Percentiles rank a stretch among this genome's conserved stretches.
phyloP scores from a whole-genome alignment of 2,329 filamentous ascomycete genomes.

The Acephala macrosclerotiorum region DNA sequence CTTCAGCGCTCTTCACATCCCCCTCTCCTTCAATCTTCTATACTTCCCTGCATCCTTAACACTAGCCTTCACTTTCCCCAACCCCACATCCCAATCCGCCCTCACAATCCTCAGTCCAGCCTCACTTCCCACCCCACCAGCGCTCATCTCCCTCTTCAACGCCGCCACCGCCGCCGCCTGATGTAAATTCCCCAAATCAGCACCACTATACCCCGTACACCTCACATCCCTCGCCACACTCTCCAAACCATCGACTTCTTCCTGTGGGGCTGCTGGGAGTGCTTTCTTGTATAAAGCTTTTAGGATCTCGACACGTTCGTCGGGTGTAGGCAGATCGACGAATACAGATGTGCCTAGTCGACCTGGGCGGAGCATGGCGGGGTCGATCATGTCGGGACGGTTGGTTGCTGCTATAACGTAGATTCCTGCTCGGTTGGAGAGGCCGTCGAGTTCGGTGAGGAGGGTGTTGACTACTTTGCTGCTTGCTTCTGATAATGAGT shows the following conservation, averaged over 20 bases:
- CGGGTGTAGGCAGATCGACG: conserved; percentile 81
- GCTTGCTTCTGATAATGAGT: conserved; percentile 79
- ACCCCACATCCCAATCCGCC: conserved; percentile 44
- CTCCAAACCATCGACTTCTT: conserved; percentile 62
- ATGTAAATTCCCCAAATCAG: conserved; percentile 64
- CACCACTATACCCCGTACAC: conserved; percentile 80
- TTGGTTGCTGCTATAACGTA: conserved; percentile 97
- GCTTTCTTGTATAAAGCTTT: conserved; percentile 66
- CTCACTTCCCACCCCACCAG: conserved; percentile 12
- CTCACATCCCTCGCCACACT: conserved; percentile 69
- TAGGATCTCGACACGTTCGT: conserved; percentile 87
- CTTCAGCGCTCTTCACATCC: conserved; percentile 36
- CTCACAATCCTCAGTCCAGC: conserved; percentile 38
- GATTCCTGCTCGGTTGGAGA: conserved; percentile 80
- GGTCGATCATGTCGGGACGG: conserved; percentile 93
- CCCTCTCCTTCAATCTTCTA: conserved; percentile 44
- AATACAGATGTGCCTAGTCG: conserved; percentile 89
- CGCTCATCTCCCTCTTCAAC: conserved; percentile 42
- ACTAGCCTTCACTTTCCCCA: conserved; percentile 44
- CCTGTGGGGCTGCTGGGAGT: conserved; percentile 58
- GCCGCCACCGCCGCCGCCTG: conserved; percentile 45
- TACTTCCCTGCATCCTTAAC: conserved; percentile 47
- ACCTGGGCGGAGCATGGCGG: conserved; percentile 91
- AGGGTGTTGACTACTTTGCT: conserved; percentile 93
- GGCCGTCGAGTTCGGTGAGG: conserved; percentile 91